Percentiles rank a stretch among this genome's conserved stretches.
These are phyloP conservation scores for Daedalea quercina DNA, from an alignment of 768 basidiomycete genomes.

Conservation along the genomic window DNA sequence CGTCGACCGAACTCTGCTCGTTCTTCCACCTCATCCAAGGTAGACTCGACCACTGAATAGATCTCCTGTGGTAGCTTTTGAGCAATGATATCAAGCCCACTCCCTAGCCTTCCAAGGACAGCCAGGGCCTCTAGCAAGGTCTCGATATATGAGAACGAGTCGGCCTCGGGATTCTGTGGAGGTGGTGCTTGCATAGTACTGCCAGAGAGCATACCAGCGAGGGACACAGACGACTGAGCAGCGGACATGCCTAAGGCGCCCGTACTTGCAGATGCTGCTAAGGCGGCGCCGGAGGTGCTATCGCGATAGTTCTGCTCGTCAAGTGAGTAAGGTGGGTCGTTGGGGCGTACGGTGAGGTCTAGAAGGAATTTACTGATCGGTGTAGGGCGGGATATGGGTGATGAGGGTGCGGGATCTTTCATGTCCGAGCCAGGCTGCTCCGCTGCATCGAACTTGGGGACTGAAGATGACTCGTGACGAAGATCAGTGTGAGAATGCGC, in stretches of 20 bases:
- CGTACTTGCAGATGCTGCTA: constrained; percentile 10
- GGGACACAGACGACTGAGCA: constrained; percentile 13
- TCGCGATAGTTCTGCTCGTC: constrained; percentile 33
- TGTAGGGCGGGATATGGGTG: constrained; percentile 35
- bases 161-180: constrained; percentile 72
- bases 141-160: constrained; percentile 93
- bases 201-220: constrained; percentile 12
- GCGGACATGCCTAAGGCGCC: constrained; percentile 11
- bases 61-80: constrained; percentile 84
- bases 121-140: constrained; percentile 89
- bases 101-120: constrained; percentile 82
- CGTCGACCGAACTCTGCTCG: constrained; percentile 74
- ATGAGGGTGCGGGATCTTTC: constrained; percentile 25
- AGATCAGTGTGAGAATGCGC: not conserved
- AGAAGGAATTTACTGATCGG: constrained; percentile 59
- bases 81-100: constrained; percentile 72
- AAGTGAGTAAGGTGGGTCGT: constrained; percentile 69
- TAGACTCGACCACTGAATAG: constrained; percentile 77
- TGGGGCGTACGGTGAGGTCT: constrained; percentile 61
- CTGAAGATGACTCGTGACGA: constrained; percentile 28
- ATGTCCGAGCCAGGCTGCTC: constrained; percentile 28
- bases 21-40: constrained; percentile 88
- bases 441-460: constrained; percentile 62
- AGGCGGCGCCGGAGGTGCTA: constrained; percentile 12
- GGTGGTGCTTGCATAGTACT: constrained; percentile 18